Conservation (phyloP, 257 asterid genomes). For the Capsicum pubescens region DNA sequence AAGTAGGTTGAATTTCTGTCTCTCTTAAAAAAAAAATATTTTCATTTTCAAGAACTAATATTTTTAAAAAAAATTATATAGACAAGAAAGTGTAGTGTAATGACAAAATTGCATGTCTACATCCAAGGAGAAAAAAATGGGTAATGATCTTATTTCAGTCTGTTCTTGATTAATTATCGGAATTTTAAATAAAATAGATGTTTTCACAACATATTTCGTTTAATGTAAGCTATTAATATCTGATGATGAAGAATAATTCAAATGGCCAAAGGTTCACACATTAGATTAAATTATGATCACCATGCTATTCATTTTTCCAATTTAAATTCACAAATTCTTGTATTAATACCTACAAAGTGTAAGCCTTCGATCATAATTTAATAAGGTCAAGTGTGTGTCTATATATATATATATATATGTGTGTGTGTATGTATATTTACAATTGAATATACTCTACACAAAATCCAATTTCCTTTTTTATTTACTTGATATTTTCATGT, state of each 20-base stretch:
- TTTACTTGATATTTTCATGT: too few relatives aligned
- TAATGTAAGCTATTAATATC: neutral
- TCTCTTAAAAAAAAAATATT: neutral
- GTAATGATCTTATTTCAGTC: neutral
- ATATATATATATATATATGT: too few relatives aligned
- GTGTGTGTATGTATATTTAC: too few relatives aligned
- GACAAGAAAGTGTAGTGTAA: neutral
- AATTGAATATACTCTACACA: too few relatives aligned
- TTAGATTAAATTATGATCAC: neutral
- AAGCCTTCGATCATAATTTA: too few relatives aligned
- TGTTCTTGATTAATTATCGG: neutral
- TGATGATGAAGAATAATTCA: constrained; percentile 7
- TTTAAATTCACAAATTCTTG: too few relatives aligned
- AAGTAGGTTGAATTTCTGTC: neutral
- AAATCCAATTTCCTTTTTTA: too few relatives aligned
- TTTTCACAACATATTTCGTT: neutral
- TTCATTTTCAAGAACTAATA: constrained; percentile 1
- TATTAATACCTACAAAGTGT: too few relatives aligned
- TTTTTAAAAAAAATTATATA: neutral
- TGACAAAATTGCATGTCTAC: constrained; percentile 9
- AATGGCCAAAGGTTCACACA: neutral
- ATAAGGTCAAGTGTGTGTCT: too few relatives aligned
- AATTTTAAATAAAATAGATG: neutral
- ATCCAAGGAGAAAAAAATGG: neutral
- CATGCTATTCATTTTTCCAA: neutral